phyloP scores from a whole-genome alignment of 2,329 filamentous ascomycete species.

The Penicillium sp. region DNA sequence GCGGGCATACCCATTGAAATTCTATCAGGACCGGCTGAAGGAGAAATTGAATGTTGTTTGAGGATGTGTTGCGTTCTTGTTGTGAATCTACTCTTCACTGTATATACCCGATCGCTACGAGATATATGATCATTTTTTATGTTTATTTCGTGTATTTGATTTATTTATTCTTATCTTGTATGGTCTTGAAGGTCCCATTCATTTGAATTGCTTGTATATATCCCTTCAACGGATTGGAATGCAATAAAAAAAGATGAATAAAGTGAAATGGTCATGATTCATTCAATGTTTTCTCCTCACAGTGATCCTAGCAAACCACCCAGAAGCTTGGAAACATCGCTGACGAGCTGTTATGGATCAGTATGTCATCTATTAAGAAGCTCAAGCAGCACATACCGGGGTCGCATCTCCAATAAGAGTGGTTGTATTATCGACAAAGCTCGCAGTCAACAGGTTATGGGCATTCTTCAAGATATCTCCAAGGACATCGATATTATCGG shows the following conservation, averaged over 20 bases:
- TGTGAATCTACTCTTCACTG: not conserved
- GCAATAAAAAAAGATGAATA: not conserved
- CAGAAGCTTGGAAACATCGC: constrained; percentile 31
- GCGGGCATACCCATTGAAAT: constrained; percentile 33
- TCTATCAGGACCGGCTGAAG: constrained; percentile 33
- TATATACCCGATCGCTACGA: constrained; percentile 11
- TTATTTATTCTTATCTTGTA: constrained; percentile 6
- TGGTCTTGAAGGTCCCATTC: not conserved
- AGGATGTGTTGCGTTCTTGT: not conserved
- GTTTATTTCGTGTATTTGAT: constrained; percentile 3
- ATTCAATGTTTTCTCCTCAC: constrained; percentile 9
- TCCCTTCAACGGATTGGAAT: constrained; percentile 5
- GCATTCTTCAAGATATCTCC: constrained; percentile 30
- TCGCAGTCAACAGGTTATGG: constrained; percentile 25
- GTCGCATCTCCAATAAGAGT: constrained; percentile 35
- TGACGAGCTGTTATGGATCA: constrained; percentile 26
- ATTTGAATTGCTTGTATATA: constrained; percentile 15
- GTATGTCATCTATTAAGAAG: not conserved
- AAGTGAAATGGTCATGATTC: constrained; percentile 4
- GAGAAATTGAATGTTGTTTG: constrained; percentile 27
- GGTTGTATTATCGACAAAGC: constrained; percentile 32
- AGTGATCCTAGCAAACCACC: constrained; percentile 26
- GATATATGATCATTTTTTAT: not conserved
- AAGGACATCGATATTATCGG: constrained; percentile 24
- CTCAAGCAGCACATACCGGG: constrained; percentile 25